Base-by-base conservation (phyloP, 768 basidiomycete genomes). In the Naganishia friedmannii region DNA sequence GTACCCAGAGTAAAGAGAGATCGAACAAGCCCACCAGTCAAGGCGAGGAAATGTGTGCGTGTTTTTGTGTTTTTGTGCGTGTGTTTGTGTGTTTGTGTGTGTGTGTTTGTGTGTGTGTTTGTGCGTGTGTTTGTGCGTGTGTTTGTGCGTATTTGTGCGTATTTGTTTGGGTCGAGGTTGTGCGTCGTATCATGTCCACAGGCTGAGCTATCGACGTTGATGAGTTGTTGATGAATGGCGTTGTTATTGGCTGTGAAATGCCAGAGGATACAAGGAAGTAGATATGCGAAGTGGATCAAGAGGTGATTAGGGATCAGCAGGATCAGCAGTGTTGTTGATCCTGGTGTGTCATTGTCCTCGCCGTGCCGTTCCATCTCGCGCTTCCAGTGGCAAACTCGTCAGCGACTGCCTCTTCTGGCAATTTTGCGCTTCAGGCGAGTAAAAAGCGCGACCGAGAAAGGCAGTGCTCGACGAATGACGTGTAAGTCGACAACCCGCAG, bases 31-130 rank as follows among this genome's bases (percentile, higher is more conserved):
- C 60, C 60, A 63, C 60, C 60, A 63, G 28, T 63, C 21, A 63
- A 63, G 60, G 60, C 60, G 60, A 63, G 60, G 60, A 42, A 45
- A n/a, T 26, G 39, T 23, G 57, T 45, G 39, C 12, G n/a, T 37
- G 34, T 28, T 23, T 39, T 26, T 31, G 42, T 28, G 23, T 26
- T 0, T 39, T 19, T 42, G 60, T 42, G 37, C n/a, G 34, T 32
- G n/a, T 39, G 10, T 28, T 56, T n/a, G n/a, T n/a, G 55, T 56
- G 32, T 32, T 37, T 37, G 34, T 28, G n/a, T 39, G 42, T 31
- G 42, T 28, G 23, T 26, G 2, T 39, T 19, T 42, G 60, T 42
- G 37, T 37, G 34, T 32, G n/a, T 39, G 10, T 28, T 56, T n/a
- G n/a, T n/a, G 55, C 32, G 32, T 32, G 29, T 56, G 34, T 32